Evolutionary conservation across 768 basidiomycete species (phyloP), one percentile per base, ranked within the genome.

Genomic region (Naganishia vaughanmartiniae): DNA sequence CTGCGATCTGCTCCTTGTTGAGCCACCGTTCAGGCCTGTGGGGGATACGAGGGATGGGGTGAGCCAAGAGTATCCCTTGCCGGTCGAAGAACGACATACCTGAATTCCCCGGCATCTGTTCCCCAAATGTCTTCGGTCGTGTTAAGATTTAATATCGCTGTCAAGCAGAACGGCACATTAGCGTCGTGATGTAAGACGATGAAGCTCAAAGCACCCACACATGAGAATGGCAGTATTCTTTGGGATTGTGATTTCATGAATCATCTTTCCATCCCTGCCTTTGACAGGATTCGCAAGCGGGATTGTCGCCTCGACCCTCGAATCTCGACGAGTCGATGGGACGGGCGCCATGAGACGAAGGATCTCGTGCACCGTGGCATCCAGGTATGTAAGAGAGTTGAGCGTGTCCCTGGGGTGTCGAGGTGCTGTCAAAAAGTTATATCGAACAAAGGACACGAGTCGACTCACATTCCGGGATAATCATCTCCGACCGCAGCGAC

Each of bases 341-440:
- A 75, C 80, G 17, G 80, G 79, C 19, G 78, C 65, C n/a, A 68
- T 66, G 1, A 79, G 66, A 51, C 79, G 56, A 15, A 80, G 67
- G 4, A 58, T 67, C 65, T 80, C 79, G 17, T 77, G 74, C 15
- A 87, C 83, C 24, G 93, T 88, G 66, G 91, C 90, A 75, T 93
- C 84, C 56, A 95, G 84, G 72, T 85, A 88, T 4, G 90, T 88
- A 28, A 91, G 84, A 53, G 84, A 83, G 4, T 88, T 84, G 54
- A 93, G 78, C 7, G 77, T 82, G 4, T 82, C 79, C 88, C 65
- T 91, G 88, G n/a, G 85, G 24, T 28, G 9, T n/a, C 56, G 36
- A 9, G 6, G 4, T 2, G 15, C 33, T 24, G 54, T 57, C 12
- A 28, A 14, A 68, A 42, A 19, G 58, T 15, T 15, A 42, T 42